These are phyloP conservation scores for Solanum medicagineum DNA, from an alignment of 257 asterid species.

Conservation along the genomic window DNA sequence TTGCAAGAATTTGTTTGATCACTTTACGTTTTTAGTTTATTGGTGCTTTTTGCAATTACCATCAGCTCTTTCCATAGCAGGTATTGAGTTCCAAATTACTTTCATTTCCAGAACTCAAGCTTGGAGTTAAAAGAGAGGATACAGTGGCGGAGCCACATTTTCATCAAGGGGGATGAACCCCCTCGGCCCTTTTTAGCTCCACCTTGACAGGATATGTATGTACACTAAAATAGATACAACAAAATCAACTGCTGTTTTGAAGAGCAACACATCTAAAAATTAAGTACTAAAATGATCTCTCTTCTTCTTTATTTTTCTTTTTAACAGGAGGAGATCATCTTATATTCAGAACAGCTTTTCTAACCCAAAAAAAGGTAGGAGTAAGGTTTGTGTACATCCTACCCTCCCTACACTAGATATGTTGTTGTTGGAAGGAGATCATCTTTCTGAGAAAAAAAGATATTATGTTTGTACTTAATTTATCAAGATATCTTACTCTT, in stretches of 20 bases:
- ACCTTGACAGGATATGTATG: background rate
- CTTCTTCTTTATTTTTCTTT: background rate
- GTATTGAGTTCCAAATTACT: background rate
- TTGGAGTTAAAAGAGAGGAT: background rate
- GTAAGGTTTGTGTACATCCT: too few relatives aligned
- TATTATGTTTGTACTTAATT: background rate
- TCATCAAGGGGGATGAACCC: too few relatives aligned
- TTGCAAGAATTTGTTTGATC: background rate
- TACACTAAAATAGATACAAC: background rate
- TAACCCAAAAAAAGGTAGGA: too few relatives aligned
- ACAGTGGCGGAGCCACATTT: too few relatives aligned
- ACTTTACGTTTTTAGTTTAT: background rate
- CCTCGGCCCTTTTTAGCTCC: too few relatives aligned
- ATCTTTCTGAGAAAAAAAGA: background rate
- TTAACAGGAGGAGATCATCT: background rate
- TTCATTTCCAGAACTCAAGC: background rate
- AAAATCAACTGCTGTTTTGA: background rate
- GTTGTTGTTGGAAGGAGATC: background rate
- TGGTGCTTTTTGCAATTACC: background rate
- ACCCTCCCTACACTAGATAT: too few relatives aligned
- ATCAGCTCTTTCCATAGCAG: background rate
- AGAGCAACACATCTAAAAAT: background rate
- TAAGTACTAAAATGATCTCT: background rate
- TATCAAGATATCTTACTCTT: background rate
- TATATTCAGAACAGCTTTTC: too few relatives aligned